These are phyloP conservation scores for Diaporthe eres DNA, from an alignment of 2,329 filamentous ascomycete species.

Conservation along the genomic window DNA sequence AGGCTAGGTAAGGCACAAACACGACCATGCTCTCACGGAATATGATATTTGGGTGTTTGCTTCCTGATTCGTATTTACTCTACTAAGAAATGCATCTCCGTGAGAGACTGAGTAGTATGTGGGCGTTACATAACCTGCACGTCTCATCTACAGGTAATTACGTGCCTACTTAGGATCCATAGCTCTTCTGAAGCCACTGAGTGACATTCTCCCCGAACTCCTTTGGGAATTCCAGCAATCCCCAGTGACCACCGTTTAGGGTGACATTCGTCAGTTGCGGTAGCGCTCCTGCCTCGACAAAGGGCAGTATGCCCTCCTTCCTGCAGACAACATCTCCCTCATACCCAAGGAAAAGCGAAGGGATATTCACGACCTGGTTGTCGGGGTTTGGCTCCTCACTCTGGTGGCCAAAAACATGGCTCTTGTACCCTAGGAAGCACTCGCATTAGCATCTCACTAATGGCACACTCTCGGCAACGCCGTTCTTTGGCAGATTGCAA, in stretches of 20 bases:
- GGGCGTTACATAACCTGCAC: neutral
- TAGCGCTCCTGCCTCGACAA: constrained; percentile 45
- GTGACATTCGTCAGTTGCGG: constrained; percentile 46
- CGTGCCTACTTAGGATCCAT: constrained; percentile 3
- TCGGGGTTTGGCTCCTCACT: constrained; percentile 43
- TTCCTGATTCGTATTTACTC: no score
- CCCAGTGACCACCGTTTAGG: constrained; percentile 50
- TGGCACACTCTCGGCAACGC: fast-evolving
- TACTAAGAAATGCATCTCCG: neutral
- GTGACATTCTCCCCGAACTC: constrained; percentile 44
- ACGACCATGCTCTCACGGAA: no score
- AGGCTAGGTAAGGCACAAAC: no score
- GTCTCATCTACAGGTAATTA: neutral
- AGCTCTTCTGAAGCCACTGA: constrained; percentile 30
- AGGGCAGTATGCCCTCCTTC: constrained; percentile 42
- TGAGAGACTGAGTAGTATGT: neutral
- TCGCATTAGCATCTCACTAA: neutral
- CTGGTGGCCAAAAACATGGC: constrained; percentile 44
- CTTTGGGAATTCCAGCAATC: constrained; percentile 48
- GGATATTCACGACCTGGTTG: constrained; percentile 45
- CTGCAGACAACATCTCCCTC: constrained; percentile 48
- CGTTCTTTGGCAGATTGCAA: neutral
- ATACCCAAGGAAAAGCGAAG: constrained; percentile 48
- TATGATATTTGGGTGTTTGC: neutral
- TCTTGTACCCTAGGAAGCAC: constrained; percentile 44